Conservation (phyloP, 139 green algal genomes). For the Eudorina sp. region DNA sequence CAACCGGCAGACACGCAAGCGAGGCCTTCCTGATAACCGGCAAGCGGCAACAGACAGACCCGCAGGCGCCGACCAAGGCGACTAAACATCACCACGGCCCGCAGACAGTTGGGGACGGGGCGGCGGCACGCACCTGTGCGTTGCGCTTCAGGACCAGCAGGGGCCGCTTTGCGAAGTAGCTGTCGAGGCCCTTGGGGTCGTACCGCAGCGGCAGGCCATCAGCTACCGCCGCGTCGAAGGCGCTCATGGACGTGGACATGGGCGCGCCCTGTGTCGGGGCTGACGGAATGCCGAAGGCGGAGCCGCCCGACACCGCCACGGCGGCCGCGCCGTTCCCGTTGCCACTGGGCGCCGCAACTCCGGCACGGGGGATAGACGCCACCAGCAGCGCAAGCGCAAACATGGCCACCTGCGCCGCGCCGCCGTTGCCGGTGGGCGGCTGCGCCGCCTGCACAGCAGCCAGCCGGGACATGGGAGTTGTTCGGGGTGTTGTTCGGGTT, state of each 20-base stretch:
- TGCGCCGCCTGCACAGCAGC: not conserved
- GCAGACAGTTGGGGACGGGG: too few relatives aligned
- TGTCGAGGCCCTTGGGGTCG: conserved; percentile 53
- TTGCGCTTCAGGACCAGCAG: conserved; percentile 46
- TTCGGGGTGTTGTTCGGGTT: too few relatives aligned
- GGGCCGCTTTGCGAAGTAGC: conserved; percentile 60
- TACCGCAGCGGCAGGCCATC: conserved; percentile 57
- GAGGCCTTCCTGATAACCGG: too few relatives aligned
- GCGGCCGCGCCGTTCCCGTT: not conserved
- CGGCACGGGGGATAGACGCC: conserved; percentile 45
- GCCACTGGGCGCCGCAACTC: not conserved
- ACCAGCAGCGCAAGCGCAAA: conserved; percentile 53
- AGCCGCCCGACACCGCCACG: not conserved
- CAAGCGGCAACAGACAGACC: too few relatives aligned
- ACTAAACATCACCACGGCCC: too few relatives aligned
- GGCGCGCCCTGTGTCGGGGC: not conserved
- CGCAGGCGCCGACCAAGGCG: too few relatives aligned
- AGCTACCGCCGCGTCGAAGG: not conserved
- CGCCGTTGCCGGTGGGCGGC: not conserved
- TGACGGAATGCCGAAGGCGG: conserved; percentile 8
- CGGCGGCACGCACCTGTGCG: conserved; percentile 56
- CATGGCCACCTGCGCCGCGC: conserved; percentile 46
- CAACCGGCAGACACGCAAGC: too few relatives aligned
- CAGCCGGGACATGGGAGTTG: too few relatives aligned
- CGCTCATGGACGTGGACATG: too few relatives aligned